phyloP scores from a whole-genome alignment of 441 rosid genomes.

The Adansonia rubrostipa region DNA sequence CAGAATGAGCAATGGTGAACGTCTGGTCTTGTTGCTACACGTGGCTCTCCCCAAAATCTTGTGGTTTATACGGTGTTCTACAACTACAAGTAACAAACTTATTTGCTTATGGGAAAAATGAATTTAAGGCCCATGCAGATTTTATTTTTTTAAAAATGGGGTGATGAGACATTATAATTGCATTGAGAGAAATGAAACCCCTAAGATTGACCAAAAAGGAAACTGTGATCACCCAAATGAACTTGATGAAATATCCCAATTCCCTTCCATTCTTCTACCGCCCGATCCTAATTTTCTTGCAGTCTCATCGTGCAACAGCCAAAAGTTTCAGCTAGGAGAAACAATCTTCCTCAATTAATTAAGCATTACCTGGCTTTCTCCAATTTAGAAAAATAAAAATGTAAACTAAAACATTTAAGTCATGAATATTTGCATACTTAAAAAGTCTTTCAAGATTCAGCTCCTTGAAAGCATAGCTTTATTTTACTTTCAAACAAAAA shows the following conservation, averaged over 20 bases:
- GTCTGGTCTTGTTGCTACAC: neutral
- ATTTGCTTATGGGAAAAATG: no score
- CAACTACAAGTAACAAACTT: neutral
- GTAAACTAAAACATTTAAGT: slow-evolving; percentile 2
- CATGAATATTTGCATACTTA: slow-evolving; percentile 1
- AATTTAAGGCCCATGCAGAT: no score
- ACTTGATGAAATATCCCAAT: no score
- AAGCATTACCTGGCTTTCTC: neutral
- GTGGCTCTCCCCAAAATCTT: neutral
- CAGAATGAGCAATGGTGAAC: neutral
- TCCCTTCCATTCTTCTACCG: no score
- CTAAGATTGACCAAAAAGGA: no score
- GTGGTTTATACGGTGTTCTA: neutral
- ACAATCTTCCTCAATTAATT: neutral
- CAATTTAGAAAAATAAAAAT: neutral
- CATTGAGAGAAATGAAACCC: no score
- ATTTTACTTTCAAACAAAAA: neutral
- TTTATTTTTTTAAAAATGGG: no score
- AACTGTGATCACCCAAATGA: no score
- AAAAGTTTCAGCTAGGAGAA: neutral
- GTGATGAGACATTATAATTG: no score
- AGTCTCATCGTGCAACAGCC: neutral
- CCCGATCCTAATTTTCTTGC: no score
- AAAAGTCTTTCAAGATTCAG: neutral
- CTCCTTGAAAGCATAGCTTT: neutral